Conservation (phyloP, 805 yeast species). For the Pichia nakasei region DNA sequence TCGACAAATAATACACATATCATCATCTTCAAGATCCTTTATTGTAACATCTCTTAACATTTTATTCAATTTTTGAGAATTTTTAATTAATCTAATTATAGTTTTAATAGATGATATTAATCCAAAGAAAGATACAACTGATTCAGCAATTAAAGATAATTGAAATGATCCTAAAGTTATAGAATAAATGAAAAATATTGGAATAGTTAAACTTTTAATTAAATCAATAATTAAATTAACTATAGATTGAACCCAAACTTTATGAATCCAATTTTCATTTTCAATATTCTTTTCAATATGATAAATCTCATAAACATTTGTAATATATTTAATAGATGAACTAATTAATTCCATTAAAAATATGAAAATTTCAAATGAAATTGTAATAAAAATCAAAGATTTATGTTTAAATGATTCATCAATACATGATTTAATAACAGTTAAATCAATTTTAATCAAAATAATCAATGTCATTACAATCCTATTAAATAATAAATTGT, state of each 20-base stretch:
- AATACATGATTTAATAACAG: slow-evolving; percentile 46
- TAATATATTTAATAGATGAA: slow-evolving; percentile 34
- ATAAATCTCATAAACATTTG: slow-evolving; percentile 49
- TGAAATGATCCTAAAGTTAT: slow-evolving; percentile 32
- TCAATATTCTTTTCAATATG: slow-evolving; percentile 34
- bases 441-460: slow-evolving; percentile 42
- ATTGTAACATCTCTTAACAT: slow-evolving; percentile 54
- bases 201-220: slow-evolving; percentile 3
- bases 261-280: slow-evolving; percentile 71
- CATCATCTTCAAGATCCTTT: slow-evolving; percentile 52
- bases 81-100: slow-evolving; percentile 33
- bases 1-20: slow-evolving; percentile 81
- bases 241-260: slow-evolving; percentile 48
- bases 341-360: slow-evolving; percentile 46
- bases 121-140: slow-evolving; percentile 21
- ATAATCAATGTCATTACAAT: slow-evolving; percentile 36
- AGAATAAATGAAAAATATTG: slow-evolving; percentile 36
- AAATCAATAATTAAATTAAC: slow-evolving; percentile 39
- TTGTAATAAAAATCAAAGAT: slow-evolving; percentile 52
- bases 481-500: slow-evolving; percentile 27
- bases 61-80: slow-evolving; percentile 53
- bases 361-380: slow-evolving; percentile 71
- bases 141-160: slow-evolving; percentile 24
- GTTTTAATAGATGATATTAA: slow-evolving; percentile 28
- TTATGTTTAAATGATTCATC: slow-evolving; percentile 43